These are phyloP conservation scores for Hericium rajendrae DNA, from an alignment of 768 basidiomycete genomes.

Conservation along the genomic window DNA sequence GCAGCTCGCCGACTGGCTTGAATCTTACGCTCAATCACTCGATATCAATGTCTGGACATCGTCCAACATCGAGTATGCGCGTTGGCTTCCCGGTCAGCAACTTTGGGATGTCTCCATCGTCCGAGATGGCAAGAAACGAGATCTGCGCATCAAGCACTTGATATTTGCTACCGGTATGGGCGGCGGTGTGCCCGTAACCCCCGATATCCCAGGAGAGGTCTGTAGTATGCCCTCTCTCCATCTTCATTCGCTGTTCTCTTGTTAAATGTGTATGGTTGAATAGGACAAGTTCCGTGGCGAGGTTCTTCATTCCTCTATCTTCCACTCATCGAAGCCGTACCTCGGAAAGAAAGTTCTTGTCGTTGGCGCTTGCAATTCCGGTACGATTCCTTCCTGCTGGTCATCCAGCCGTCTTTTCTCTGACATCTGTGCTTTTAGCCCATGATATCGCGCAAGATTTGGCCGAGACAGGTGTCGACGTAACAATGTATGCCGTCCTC, in stretches of 20 bases:
- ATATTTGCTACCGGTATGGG: slow-evolving; percentile 48
- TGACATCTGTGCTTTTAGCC: slow-evolving; percentile 6
- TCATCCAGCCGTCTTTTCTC: background rate
- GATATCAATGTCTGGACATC: slow-evolving; percentile 61
- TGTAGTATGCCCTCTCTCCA: background rate
- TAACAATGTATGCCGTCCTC: background rate
- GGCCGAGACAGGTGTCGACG: slow-evolving; percentile 20
- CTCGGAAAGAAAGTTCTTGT: slow-evolving; percentile 56
- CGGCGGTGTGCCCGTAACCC: slow-evolving; percentile 36
- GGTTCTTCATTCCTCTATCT: slow-evolving; percentile 41
- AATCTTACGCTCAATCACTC: slow-evolving; percentile 46
- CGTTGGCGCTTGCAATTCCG: slow-evolving; percentile 61
- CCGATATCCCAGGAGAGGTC: slow-evolving; percentile 36
- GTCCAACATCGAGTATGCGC: slow-evolving; percentile 28
- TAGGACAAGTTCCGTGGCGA: slow-evolving; percentile 42
- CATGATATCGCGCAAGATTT: slow-evolving; percentile 32
- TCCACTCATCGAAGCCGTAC: slow-evolving; percentile 38
- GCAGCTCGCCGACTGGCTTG: slow-evolving; percentile 59
- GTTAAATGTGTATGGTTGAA: background rate
- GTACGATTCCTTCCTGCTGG: slow-evolving; percentile 19
- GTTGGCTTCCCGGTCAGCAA: slow-evolving; percentile 27
- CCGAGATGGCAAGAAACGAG: slow-evolving; percentile 7
- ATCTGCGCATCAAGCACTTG: slow-evolving; percentile 36
- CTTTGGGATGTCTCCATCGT: slow-evolving; percentile 39
- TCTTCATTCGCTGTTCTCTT: background rate